Evolutionary conservation across 257 asterid species (phyloP).

Genomic region (Solanum okadae): DNA sequence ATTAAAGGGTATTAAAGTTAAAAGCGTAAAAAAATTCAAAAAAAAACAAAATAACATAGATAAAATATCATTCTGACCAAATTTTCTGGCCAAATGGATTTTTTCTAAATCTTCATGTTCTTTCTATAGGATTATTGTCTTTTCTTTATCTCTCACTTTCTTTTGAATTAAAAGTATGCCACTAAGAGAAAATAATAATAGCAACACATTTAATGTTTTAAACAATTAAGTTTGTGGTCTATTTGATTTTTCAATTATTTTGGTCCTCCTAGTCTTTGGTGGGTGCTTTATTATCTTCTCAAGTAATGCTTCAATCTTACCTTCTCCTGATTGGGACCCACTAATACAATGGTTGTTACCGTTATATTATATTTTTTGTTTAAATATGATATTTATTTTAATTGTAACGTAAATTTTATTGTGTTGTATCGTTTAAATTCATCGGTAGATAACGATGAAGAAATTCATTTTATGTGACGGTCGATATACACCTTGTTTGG

Average conservation of each 20-base stretch:
- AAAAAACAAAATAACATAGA: too few species aligned
- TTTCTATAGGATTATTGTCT: background rate
- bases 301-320: background rate
- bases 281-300: background rate
- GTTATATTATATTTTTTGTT: too few species aligned
- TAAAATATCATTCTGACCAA: too few species aligned
- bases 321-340: background rate
- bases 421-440: background rate
- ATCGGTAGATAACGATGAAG: too few species aligned
- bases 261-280: background rate
- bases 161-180: background rate
- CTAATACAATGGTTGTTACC: too few species aligned
- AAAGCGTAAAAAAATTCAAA: too few species aligned
- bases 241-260: background rate
- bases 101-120: background rate
- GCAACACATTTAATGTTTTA: background rate
- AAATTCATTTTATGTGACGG: too few species aligned
- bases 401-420: too few species aligned
- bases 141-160: background rate
- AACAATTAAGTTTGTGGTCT: background rate
- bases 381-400: too few species aligned
- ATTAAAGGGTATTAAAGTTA: too few species aligned
- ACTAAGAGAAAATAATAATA: background rate
- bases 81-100: too few species aligned
- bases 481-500: too few species aligned